Evolutionary conservation across 352 stramenopile genomes (phyloP).

Genomic region (Phytophthora hybrid): DNA sequence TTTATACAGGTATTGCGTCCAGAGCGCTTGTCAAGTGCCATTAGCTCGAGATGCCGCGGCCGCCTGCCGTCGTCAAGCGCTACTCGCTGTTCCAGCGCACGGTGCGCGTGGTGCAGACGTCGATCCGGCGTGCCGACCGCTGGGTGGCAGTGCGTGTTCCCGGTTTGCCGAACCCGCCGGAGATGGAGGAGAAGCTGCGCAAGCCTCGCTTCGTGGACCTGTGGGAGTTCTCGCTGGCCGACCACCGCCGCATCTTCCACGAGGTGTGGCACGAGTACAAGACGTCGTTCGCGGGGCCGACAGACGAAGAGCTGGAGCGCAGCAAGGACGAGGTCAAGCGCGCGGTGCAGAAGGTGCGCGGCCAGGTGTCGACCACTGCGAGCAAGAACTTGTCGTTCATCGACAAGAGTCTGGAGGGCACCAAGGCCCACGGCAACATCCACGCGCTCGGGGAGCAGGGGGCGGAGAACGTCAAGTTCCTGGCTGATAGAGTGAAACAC

Average conservation of each 20-base stretch:
- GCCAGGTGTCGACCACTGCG: slow-evolving; percentile 64
- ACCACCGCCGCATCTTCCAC: slow-evolving; percentile 67
- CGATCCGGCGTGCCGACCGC: slow-evolving; percentile 53
- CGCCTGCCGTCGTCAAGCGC: slow-evolving; percentile 42
- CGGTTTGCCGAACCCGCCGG: slow-evolving; percentile 75
- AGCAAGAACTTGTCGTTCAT: slow-evolving; percentile 67
- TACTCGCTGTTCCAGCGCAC: slow-evolving; percentile 85
- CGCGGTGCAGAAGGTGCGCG: slow-evolving; percentile 52
- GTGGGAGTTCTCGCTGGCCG: slow-evolving; percentile 79
- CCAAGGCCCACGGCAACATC: slow-evolving; percentile 67
- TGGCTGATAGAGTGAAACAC: slow-evolving; percentile 62
- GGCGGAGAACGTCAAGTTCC: slow-evolving; percentile 60
- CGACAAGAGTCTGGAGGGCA: slow-evolving; percentile 74
- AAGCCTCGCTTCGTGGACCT: slow-evolving; percentile 73
- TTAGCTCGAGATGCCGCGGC: slow-evolving; percentile 21
- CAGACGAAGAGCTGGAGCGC: slow-evolving; percentile 63
- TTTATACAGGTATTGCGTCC: not conserved
- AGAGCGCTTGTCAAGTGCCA: not conserved
- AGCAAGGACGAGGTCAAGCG: slow-evolving; percentile 74
- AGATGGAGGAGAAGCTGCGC: slow-evolving; percentile 54
- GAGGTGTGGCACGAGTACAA: slow-evolving; percentile 85
- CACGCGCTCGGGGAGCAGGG: slow-evolving; percentile 56
- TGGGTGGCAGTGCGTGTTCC: slow-evolving; percentile 70
- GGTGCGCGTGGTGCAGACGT: slow-evolving; percentile 78
- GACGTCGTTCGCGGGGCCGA: slow-evolving; percentile 59